Evolutionary conservation across 108 stramenopile genomes (phyloP).

Genomic region (Nannochloropsis gaditana): DNA sequence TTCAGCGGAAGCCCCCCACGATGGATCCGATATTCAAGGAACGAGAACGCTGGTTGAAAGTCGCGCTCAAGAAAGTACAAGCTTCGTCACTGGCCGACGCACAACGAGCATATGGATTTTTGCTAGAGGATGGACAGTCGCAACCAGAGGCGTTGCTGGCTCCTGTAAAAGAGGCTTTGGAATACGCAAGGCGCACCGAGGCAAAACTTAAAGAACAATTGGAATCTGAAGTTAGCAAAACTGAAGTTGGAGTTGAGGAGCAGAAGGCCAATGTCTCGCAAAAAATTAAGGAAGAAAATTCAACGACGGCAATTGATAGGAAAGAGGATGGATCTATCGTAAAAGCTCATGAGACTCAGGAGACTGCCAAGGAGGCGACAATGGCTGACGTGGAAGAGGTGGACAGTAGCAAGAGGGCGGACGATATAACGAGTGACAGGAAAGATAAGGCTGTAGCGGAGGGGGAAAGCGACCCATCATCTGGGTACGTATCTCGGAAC

Average conservation of each 20-base stretch:
- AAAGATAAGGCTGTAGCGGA: neutral
- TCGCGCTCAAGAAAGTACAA: neutral
- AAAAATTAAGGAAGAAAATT: neutral
- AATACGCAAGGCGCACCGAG: neutral
- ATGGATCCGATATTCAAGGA: neutral
- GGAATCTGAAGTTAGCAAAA: neutral
- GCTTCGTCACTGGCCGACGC: neutral
- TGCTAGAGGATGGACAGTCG: neutral
- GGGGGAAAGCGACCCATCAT: slow-evolving; percentile 22
- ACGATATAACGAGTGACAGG: too few relatives aligned
- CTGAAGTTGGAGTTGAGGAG: slow-evolving; percentile 2
- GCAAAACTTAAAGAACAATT: neutral
- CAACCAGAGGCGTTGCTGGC: neutral
- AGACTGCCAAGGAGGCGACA: slow-evolving; percentile 18
- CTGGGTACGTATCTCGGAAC: slow-evolving; percentile 15
- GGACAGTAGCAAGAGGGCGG: neutral
- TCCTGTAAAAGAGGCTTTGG: neutral
- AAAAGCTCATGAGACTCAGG: neutral
- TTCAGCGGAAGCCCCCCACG: neutral
- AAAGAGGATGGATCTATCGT: neutral
- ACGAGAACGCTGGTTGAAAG: slow-evolving; percentile 15
- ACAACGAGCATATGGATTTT: neutral
- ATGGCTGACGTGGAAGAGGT: slow-evolving; percentile 23
- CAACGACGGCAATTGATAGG: neutral
- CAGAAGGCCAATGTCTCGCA: neutral